Evolutionary conservation across 2,329 filamentous ascomycete genomes (phyloP).

Genomic region (Colletotrichum cordylinicola): DNA sequence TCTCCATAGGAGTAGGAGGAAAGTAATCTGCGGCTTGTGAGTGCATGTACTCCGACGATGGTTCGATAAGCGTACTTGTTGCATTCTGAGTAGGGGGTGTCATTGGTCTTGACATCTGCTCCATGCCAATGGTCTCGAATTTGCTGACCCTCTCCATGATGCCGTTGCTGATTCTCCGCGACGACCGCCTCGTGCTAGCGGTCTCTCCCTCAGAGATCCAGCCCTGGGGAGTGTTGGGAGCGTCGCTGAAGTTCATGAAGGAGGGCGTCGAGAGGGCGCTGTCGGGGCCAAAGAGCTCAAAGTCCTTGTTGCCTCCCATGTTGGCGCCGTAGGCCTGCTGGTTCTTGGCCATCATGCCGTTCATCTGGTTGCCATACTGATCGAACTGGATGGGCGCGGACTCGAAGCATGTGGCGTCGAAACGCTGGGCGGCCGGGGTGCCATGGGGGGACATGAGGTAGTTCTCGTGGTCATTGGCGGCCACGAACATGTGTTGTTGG

Average conservation of each 20-base stretch:
- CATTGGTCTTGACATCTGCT: slow-evolving; percentile 55
- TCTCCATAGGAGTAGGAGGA: slow-evolving; percentile 72
- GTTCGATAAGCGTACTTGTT: slow-evolving; percentile 54
- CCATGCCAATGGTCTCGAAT: slow-evolving; percentile 59
- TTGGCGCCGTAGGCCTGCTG: slow-evolving; percentile 46
- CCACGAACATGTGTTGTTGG: slow-evolving; percentile 32
- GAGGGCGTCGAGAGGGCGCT: slow-evolving; percentile 54
- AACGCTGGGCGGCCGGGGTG: slow-evolving; percentile 60
- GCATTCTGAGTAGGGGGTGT: slow-evolving; percentile 68
- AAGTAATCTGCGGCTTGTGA: slow-evolving; percentile 57
- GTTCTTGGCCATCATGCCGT: slow-evolving; percentile 52
- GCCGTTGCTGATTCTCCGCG: slow-evolving; percentile 63
- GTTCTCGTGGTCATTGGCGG: slow-evolving; percentile 51
- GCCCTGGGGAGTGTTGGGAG: slow-evolving; percentile 43
- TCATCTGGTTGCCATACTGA: slow-evolving; percentile 48
- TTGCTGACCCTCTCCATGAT: slow-evolving; percentile 66
- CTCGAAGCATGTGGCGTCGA: slow-evolving; percentile 53
- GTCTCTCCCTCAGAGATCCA: slow-evolving; percentile 60
- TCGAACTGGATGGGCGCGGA: slow-evolving; percentile 51
- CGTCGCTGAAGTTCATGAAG: slow-evolving; percentile 57
- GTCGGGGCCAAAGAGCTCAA: slow-evolving; percentile 54
- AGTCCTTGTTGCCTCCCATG: slow-evolving; percentile 50
- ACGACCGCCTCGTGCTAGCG: slow-evolving; percentile 44
- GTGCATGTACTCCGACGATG: background rate
- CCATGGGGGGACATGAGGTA: slow-evolving; percentile 63